Conservation (phyloP, 805 yeast species). For the Pichia thaimueangensis region DNA sequence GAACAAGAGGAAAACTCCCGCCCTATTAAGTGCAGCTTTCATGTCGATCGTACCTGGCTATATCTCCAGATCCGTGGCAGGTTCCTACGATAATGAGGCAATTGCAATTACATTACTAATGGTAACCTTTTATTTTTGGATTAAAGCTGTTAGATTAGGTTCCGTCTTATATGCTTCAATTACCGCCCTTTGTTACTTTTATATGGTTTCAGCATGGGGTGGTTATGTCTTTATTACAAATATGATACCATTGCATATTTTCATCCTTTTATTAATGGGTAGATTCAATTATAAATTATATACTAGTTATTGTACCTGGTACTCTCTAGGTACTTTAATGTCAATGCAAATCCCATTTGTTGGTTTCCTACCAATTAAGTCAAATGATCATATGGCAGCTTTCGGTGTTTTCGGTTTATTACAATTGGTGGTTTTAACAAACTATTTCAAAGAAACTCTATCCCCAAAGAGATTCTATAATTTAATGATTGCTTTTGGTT, state of each 20-base stretch:
- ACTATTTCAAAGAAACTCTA: slow-evolving; percentile 68
- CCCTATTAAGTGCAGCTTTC: slow-evolving; percentile 85
- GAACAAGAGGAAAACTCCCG: slow-evolving; percentile 52
- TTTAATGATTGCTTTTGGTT: slow-evolving; percentile 55
- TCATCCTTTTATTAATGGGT: slow-evolving; percentile 88
- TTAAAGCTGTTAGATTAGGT: slow-evolving; percentile 87
- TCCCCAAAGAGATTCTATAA: slow-evolving; percentile 67
- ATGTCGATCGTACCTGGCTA: slow-evolving; percentile 99
- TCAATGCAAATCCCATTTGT: slow-evolving; percentile 99
- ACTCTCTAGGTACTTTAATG: slow-evolving; percentile 92
- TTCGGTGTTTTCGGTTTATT: slow-evolving; percentile 93
- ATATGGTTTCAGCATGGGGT: slow-evolving; percentile 99
- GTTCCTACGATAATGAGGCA: slow-evolving; percentile 98
- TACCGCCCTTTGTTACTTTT: slow-evolving; percentile 86
- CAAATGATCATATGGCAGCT: slow-evolving; percentile 98
- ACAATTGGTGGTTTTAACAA: slow-evolving; percentile 84
- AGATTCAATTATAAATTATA: slow-evolving; percentile 79
- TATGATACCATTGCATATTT: slow-evolving; percentile 91
- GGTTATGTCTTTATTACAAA: slow-evolving; percentile 98
- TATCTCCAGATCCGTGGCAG: slow-evolving; percentile 97
- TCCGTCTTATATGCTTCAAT: slow-evolving; percentile 77
- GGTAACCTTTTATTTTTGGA: slow-evolving; percentile 96
- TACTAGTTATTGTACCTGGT: slow-evolving; percentile 94
- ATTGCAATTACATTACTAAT: slow-evolving; percentile 92
- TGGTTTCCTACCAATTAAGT: slow-evolving; percentile 92